These are phyloP conservation scores for Ampelomyces quisqualis DNA, from an alignment of 2,329 filamentous ascomycete species.

Conservation along the genomic window DNA sequence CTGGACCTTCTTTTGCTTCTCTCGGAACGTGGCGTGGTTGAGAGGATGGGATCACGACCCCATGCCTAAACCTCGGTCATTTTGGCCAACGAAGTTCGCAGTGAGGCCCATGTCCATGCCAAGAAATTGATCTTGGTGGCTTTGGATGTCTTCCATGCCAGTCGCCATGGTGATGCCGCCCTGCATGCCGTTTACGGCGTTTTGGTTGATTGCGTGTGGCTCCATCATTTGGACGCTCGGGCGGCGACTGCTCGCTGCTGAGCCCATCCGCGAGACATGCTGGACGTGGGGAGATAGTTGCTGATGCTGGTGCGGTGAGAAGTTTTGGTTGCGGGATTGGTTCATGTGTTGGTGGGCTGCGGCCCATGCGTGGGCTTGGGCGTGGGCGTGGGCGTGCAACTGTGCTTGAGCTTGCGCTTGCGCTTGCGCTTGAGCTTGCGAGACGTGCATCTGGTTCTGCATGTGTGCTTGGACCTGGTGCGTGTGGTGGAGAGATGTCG, in stretches of 20 bases:
- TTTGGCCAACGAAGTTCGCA: not conserved
- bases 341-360: conserved; percentile 43
- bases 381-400: conserved; percentile 26
- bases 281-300: conserved; percentile 27
- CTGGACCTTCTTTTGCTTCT: too few species aligned
- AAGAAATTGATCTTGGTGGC: conserved; percentile 36
- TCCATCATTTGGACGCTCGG: conserved; percentile 36
- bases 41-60: not conserved
- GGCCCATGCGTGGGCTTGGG: conserved; percentile 34
- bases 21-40: too few species aligned
- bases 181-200: conserved; percentile 13
- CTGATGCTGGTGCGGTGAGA: conserved; percentile 33
- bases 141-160: conserved; percentile 40
- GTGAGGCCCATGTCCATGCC: conserved; percentile 34
- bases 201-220: conserved; percentile 24
- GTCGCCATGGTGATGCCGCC: conserved; percentile 24
- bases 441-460: conserved; percentile 30
- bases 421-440: conserved; percentile 31
- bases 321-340: conserved; percentile 38
- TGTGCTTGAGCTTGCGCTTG: conserved; percentile 27
- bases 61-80: not conserved
- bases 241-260: conserved; percentile 35
- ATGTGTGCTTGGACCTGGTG: conserved; percentile 29
- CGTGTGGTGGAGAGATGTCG: conserved; percentile 33
- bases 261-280: conserved; percentile 31